phyloP scores from a whole-genome alignment of 179 eudicot genomes.

The Carnegiea gigantea region DNA sequence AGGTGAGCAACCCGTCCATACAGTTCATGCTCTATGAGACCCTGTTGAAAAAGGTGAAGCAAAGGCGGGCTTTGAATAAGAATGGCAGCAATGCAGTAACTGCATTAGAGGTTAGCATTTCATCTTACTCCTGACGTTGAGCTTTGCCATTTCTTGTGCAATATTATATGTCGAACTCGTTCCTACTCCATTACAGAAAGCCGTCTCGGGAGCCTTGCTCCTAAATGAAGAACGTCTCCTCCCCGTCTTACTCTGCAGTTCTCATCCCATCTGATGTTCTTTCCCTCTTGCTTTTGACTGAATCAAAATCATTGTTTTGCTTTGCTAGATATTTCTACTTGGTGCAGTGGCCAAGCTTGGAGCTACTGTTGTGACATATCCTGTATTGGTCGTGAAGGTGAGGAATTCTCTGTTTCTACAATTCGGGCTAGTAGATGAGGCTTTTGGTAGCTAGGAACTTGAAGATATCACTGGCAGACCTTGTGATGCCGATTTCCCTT shows the following conservation, averaged over 20 bases:
- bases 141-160: background rate
- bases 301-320: background rate
- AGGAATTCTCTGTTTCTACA: constrained; percentile 16
- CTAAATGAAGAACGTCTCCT: too few relatives aligned
- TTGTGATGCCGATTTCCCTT: too few relatives aligned
- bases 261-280: background rate
- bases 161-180: background rate
- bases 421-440: background rate
- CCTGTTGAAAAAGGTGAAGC: constrained; percentile 73
- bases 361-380: constrained; percentile 96
- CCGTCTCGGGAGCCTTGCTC: too few relatives aligned
- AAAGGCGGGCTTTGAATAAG: constrained; percentile 57
- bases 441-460: background rate
- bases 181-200: background rate
- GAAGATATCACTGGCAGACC: background rate
- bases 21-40: constrained; percentile 99
- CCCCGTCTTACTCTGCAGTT: background rate
- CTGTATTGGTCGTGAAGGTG: constrained; percentile 93
- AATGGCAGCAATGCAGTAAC: constrained; percentile 54
- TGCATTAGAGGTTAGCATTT: constrained; percentile 75
- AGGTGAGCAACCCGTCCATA: constrained; percentile 98
- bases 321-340: constrained; percentile 72
- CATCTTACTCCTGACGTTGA: background rate
- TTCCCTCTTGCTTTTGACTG: background rate
- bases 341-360: constrained; percentile 99